Evolutionary conservation across 73 alveolate genomes (phyloP), one percentile per base, ranked within the genome.

Genomic region (Symbiodinium natans): DNA sequence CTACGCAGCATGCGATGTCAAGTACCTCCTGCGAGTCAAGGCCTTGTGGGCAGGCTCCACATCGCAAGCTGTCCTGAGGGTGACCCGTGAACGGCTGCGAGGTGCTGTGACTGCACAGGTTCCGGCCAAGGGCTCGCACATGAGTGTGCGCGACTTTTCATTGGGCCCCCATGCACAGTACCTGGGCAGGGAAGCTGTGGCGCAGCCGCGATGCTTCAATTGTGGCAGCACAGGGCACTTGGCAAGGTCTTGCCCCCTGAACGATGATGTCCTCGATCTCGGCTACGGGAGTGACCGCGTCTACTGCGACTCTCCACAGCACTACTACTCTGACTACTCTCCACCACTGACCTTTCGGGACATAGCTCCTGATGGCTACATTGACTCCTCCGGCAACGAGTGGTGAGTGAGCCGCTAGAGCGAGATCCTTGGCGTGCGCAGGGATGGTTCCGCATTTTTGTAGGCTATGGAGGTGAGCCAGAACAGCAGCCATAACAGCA

Each of bases 51-150:
- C 83, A 6, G 95, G 95, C 48, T 15, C 95, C 39, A 27, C 95
- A 3, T 68, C 95, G 27, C 42, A 59, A 2, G 86, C 95, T 27
- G 95, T 89, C 17, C 23, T 68, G 7, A 74, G 95, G 10, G 85
- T 89, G 43, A 89, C 95, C 34, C 41, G 38, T 1, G 95, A 38
- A 25, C 41, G 95, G 29, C 68, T 89, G 95, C 74, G 52, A 29
- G 95, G 95, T 21, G 95, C 95, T 38, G 29, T 89, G 43, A 71
- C 27, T 36, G 86, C 87, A 36, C 36, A 59, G 13, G 74, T 19
- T 39, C 95, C 95, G 31, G 95, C 95, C 41, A 89, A 71, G 74
- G 95, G 95, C 46, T 21, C 68, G 43, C 95, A 89, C 95, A 89
- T 89, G 95, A 89, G 95, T 25, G 87, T 31, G 13, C 95, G 95